These are phyloP conservation scores for Reutealis trisperma DNA, from an alignment of 345 rosid genomes.

Conservation along the genomic window DNA sequence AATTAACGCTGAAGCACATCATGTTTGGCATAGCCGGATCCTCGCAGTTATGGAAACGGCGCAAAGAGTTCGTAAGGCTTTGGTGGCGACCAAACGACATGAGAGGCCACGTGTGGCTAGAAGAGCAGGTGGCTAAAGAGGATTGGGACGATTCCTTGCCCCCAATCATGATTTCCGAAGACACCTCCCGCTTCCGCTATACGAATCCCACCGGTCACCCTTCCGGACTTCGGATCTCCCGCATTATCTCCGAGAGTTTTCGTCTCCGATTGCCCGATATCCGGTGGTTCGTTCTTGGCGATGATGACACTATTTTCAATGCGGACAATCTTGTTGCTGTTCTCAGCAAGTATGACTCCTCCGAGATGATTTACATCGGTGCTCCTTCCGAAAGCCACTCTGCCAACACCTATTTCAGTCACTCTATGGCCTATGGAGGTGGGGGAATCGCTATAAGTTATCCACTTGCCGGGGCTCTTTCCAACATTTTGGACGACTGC, in stretches of 20 bases:
- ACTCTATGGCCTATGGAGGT: constrained; percentile 94
- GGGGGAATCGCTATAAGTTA: constrained; percentile 91
- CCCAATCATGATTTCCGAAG: constrained; percentile 70
- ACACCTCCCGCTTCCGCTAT: constrained; percentile 84
- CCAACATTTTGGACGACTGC: constrained; percentile 66
- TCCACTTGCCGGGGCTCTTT: constrained; percentile 74
- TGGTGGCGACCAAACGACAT: constrained; percentile 79
- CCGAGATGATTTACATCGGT: constrained; percentile 84
- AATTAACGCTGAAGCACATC: constrained; percentile 48
- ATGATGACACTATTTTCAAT: constrained; percentile 89
- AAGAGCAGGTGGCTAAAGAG: constrained; percentile 47
- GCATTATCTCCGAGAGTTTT: constrained; percentile 68
- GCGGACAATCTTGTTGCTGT: constrained; percentile 63
- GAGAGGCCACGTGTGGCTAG: constrained; percentile 93
- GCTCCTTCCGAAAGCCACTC: constrained; percentile 88
- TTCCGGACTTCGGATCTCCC: constrained; percentile 86
- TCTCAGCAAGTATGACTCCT: constrained; percentile 69
- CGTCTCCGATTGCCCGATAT: constrained; percentile 65
- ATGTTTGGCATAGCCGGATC: constrained; percentile 95
- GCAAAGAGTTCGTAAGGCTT: constrained; percentile 77
- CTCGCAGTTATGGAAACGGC: constrained; percentile 70
- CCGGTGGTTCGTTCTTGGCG: constrained; percentile 86
- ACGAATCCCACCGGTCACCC: constrained; percentile 94
- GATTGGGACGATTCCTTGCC: constrained; percentile 68
- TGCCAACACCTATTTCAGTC: constrained; percentile 81